Evolutionary conservation across 2,329 filamentous ascomycete species (phyloP), one percentile per base, ranked within the genome.

Genomic region (Fonsecaea multimorphosa): DNA sequence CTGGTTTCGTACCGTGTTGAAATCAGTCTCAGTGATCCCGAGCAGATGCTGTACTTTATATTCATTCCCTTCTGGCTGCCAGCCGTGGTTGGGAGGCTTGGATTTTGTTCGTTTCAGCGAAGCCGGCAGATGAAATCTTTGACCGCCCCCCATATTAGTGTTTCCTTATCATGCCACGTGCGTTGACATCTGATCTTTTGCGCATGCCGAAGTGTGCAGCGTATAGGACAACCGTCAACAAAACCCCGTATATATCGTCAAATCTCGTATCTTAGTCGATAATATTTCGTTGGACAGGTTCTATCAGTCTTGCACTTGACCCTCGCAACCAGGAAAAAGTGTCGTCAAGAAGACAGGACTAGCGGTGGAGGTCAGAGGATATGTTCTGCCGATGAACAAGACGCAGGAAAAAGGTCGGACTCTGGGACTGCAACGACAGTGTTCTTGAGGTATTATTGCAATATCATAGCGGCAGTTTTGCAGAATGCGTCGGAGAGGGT

Each of bases 41-140:
- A 72, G 63, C 32, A 71, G 68, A 40, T 72, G 61, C 40, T 69
- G 70, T 29, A 65, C 65, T 61, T 72, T 72, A 22, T 58, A 36
- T 32, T 69, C 67, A 19, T 61, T 65, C 38, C 62, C 62, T 49
- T 65, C 64, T 14, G 59, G 14, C 36, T 63, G 63, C 62, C 67
- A 49, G 34, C 29, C 51, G 38, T 62, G 67, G 19, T 57, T 24
- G 9, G 44, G 65, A 44, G 52, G 36, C 32, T 19, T 63, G 52
- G 67, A 61, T 54, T 67, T 69, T 19, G 57, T 53, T 38, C 67
- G 60, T 38, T 62, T 67, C 22, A 69, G 32, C 19, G 67, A 46
- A 19, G 51, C 51, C 24, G 65, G 65, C 34, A 69, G 38, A 49
- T 54, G 64, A 58, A 69, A 69, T 44, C 63, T 65, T 61, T 65